Evolutionary conservation across 345 rosid genomes (phyloP).

Genomic region (Dipteronia sinensis): DNA sequence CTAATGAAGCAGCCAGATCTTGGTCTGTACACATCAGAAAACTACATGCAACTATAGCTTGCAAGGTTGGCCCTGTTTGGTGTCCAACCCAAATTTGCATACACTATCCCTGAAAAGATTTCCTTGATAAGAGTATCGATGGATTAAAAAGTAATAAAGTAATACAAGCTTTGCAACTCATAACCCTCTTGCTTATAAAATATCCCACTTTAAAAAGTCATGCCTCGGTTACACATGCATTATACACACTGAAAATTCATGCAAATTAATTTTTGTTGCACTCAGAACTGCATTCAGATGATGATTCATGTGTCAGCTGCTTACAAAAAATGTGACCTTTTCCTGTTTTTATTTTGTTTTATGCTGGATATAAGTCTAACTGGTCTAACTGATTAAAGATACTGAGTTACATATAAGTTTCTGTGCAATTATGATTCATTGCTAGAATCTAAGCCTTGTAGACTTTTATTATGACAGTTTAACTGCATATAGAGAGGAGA

Average conservation of each 20-base stretch:
- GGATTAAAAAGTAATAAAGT: neutral
- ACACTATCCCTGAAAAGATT: neutral
- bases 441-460: neutral
- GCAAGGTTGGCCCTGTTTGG: neutral
- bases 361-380: neutral
- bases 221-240: neutral
- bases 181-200: neutral
- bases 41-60: neutral
- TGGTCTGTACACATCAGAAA: neutral
- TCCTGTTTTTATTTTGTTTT: neutral
- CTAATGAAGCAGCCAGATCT: too few relatives aligned
- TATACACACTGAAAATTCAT: neutral
- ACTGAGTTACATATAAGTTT: neutral
- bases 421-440: neutral
- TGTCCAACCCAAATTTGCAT: neutral
- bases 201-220: neutral
- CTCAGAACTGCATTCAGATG: neutral
- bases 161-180: neutral
- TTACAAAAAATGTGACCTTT: neutral
- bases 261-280: neutral
- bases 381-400: neutral
- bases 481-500: neutral
- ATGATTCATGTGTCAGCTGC: neutral
- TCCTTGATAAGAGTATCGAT: neutral
- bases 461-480: neutral